These are phyloP conservation scores for Annulohypoxylon nitens DNA, from an alignment of 495 filamentous ascomycete genomes.

Conservation along the genomic window DNA sequence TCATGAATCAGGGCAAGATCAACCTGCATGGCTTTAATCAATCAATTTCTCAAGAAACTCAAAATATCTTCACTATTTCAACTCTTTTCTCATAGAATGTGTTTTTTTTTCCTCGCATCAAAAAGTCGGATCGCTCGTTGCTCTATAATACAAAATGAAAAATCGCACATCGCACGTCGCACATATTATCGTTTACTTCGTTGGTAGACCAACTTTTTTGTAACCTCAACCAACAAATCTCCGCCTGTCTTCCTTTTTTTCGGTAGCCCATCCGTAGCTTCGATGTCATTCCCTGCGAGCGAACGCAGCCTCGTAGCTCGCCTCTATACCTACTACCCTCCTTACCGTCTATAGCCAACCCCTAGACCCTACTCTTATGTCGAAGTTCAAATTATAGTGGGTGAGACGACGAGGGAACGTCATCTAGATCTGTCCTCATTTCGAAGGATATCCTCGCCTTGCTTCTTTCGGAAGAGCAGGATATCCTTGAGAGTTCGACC, in stretches of 20 bases:
- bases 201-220: conserved; percentile 6
- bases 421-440: conserved; percentile 7
- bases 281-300: conserved; percentile 4
- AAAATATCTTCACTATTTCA: not conserved
- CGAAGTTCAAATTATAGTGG: conserved; percentile 1
- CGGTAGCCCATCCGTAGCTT: conserved; percentile 17
- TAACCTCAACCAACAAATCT: not conserved
- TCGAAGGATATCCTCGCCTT: conserved; percentile 44
- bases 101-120: not conserved
- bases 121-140: conserved; percentile 7
- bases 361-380: not conserved
- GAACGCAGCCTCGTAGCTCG: not conserved
- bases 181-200: conserved; percentile 26
- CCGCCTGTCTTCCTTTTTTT: conserved; percentile 2
- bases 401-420: not conserved
- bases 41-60: not conserved
- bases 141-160: not conserved
- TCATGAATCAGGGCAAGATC: not conserved
- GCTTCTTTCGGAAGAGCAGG: conserved; percentile 55
- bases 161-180: conserved; percentile 14
- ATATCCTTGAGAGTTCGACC: conserved; percentile 55
- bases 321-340: not conserved
- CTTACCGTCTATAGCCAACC: not conserved
- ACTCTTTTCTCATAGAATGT: not conserved
- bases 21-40: not conserved